Conservation (phyloP, 352 stramenopile species). For the Phytopythium aichiense region DNA sequence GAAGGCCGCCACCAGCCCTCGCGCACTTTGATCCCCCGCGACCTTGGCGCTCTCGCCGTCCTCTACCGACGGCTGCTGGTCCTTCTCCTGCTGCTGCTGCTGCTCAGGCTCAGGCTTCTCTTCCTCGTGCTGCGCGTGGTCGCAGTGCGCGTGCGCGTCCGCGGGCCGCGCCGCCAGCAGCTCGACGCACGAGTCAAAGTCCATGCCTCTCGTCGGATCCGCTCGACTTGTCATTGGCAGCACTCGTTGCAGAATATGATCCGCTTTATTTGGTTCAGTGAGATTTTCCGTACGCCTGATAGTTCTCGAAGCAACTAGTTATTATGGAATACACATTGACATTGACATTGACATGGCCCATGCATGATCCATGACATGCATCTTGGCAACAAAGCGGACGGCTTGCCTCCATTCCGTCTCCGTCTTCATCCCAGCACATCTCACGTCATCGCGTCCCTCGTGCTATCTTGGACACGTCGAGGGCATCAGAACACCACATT, state of each 20-base stretch:
- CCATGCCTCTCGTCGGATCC: conserved; percentile 29
- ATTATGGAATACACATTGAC: too few relatives aligned
- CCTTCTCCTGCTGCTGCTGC: background rate
- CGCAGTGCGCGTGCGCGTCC: conserved; percentile 58
- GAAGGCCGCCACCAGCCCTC: conserved; percentile 38
- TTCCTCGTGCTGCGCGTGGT: conserved; percentile 23
- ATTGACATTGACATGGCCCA: too few relatives aligned
- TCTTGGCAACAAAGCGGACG: too few relatives aligned
- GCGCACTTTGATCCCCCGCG: conserved; percentile 9
- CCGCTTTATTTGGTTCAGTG: too few relatives aligned
- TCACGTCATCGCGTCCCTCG: too few relatives aligned
- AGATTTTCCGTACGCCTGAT: too few relatives aligned
- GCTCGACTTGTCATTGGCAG: background rate
- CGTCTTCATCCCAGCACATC: too few relatives aligned
- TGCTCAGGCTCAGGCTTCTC: conserved; percentile 6
- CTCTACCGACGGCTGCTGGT: conserved; percentile 1
- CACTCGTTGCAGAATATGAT: background rate
- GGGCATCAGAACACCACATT: background rate
- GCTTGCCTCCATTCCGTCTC: too few relatives aligned
- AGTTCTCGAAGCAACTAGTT: too few relatives aligned
- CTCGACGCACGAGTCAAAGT: conserved; percentile 62
- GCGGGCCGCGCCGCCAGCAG: conserved; percentile 54
- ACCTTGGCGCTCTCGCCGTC: conserved; percentile 6
- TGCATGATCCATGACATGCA: too few relatives aligned
- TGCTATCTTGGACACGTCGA: background rate